Percentiles rank a stretch among this genome's conserved stretches.
phyloP scores from a whole-genome alignment of 257 asterid species.

The Gentiana straminea region DNA sequence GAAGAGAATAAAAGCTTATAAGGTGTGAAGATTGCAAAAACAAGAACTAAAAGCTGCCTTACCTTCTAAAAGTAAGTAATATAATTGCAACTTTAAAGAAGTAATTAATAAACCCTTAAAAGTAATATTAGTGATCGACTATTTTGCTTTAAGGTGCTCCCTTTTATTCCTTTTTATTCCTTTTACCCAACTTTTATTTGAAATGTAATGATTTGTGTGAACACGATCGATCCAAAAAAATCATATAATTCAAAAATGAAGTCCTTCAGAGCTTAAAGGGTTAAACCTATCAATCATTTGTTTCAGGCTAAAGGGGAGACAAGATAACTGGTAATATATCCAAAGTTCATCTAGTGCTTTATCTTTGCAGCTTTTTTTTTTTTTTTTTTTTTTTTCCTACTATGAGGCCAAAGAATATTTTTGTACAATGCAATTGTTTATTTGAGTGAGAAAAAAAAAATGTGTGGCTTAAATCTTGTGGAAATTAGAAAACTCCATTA shows the following conservation, averaged over 20 bases:
- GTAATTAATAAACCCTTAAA: constrained; percentile 23
- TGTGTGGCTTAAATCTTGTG: too few species aligned
- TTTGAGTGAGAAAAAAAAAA: too few species aligned
- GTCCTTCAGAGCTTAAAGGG: constrained; percentile 14
- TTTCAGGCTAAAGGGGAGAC: constrained; percentile 8
- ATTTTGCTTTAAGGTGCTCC: constrained; percentile 23
- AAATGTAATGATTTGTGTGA: constrained; percentile 39
- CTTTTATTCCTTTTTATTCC: constrained; percentile 9
- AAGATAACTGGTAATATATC: background rate
- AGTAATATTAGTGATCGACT: constrained; percentile 28
- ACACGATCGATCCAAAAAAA: constrained; percentile 41
- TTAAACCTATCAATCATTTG: constrained; percentile 36
- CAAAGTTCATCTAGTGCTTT: background rate
- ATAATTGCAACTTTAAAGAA: constrained; percentile 33
- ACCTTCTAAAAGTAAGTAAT: constrained; percentile 42
- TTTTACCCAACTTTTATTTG: constrained; percentile 16
- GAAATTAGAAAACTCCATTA: too few species aligned
- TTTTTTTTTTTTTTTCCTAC: too few species aligned
- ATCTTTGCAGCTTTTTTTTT: too few species aligned
- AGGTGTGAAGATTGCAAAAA: constrained; percentile 30
- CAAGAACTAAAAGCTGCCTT: constrained; percentile 42
- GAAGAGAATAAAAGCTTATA: constrained; percentile 6
- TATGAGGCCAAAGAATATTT: too few species aligned
- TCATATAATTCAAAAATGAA: constrained; percentile 25
- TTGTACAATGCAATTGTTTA: too few species aligned